phyloP scores from a whole-genome alignment of 345 rosid species.

The Physaria fendleri region DNA sequence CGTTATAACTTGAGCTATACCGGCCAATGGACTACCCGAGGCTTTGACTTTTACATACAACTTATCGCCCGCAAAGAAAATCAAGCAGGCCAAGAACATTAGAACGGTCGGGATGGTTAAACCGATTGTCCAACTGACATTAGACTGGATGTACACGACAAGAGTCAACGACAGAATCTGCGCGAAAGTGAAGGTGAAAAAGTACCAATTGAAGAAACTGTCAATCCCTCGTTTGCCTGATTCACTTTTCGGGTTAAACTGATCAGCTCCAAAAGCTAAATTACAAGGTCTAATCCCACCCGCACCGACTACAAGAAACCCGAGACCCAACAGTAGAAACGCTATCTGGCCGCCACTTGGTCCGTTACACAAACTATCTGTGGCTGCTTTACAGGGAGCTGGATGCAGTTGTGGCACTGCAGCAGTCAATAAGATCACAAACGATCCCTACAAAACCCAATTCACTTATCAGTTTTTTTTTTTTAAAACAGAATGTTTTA shows the following conservation, averaged over 20 bases:
- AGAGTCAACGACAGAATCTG: slow-evolving; percentile 60
- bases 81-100: slow-evolving; percentile 51
- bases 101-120: slow-evolving; percentile 56
- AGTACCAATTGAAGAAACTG: slow-evolving; percentile 86
- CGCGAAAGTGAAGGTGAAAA: slow-evolving; percentile 74
- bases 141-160: slow-evolving; percentile 64
- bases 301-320: slow-evolving; percentile 55
- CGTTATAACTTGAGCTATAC: slow-evolving; percentile 47
- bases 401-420: slow-evolving; percentile 58
- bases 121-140: slow-evolving; percentile 74
- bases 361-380: slow-evolving; percentile 30
- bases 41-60: slow-evolving; percentile 64
- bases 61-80: slow-evolving; percentile 55
- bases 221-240: slow-evolving; percentile 64
- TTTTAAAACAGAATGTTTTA: not conserved
- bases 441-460: slow-evolving; percentile 41
- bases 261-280: slow-evolving; percentile 74
- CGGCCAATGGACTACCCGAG: slow-evolving; percentile 62
- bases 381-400: slow-evolving; percentile 29
- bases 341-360: slow-evolving; percentile 59
- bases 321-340: slow-evolving; percentile 48
- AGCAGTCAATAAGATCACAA: slow-evolving; percentile 50
- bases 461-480: not conserved
- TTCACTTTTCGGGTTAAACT: slow-evolving; percentile 59
- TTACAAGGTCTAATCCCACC: slow-evolving; percentile 80